Base-by-base conservation (phyloP, 768 basidiomycete genomes). In the Mycena leptocephala region DNA sequence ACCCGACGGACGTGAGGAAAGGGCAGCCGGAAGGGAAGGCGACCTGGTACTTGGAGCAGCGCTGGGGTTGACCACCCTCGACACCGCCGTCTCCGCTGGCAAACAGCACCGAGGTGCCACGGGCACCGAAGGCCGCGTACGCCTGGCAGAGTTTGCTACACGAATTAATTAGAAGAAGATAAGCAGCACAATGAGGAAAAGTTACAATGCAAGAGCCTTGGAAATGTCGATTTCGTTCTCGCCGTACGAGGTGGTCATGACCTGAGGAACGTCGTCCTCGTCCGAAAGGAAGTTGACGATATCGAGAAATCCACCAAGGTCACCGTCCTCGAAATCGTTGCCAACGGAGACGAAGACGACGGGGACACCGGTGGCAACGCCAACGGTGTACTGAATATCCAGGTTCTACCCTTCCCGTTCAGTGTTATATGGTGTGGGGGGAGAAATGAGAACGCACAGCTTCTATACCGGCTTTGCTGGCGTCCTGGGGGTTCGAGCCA, bases 241-340 rank as follows among this genome's bases (percentile, higher is more conserved):
- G 20, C 92, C 92, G 69, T 93, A 94, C 1, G 90, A 92, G 2
- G 92, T 93, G 1, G 90, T 65, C 70, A 92, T 85, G 4, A 90
- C 91, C 74, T 91, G 90, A 0, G 93, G 92, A 39, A 92, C 87
- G 8, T 83, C 84, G 3, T 76, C 65, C 73, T 89, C 86, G 2
- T 56, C 81, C 8, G 91, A 82, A 59, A 93, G 81, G 81, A 88
- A 91, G 79, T 88, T 88, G 32, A 93, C 83, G 89, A 92, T 94
- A 72, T 94, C 91, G 20, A 92, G 86, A 80, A 92, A 94, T 89
- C 72, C 72, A 5, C 18, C 48, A 24, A 66, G 62, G 28, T 74
- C 66, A 8, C 80, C 83, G 32, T 59, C 58, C 33, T 32, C 51
- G 83, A 82, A 78, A 32, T 84, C 30, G 7, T 78, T 41, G 26